Conservation (phyloP, 179 eudicot genomes). For the Vitellaria paradoxa region DNA sequence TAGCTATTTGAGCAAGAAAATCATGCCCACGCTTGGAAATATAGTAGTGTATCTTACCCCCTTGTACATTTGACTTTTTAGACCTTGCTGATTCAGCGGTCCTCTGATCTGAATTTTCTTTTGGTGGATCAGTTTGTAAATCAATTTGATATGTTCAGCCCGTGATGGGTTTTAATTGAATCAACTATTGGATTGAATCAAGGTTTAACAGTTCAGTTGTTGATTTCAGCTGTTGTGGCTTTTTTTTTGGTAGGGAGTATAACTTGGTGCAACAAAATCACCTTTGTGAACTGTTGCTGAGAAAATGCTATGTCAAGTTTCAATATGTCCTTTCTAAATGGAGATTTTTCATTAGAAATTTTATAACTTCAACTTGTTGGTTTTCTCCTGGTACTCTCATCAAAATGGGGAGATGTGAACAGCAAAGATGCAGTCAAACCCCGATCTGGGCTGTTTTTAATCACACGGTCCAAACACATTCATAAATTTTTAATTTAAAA, state of each 20-base stretch:
- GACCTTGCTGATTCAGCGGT: not conserved
- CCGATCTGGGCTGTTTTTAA: too few relatives aligned
- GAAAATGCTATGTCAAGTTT: too few relatives aligned
- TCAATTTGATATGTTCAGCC: not conserved
- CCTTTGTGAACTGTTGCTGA: not conserved
- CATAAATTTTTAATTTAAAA: too few relatives aligned
- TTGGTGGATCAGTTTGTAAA: not conserved
- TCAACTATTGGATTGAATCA: not conserved
- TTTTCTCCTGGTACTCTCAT: too few relatives aligned
- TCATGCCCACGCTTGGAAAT: not conserved
- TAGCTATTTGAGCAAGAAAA: not conserved
- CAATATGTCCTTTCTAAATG: too few relatives aligned
- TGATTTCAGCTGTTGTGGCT: slow-evolving; percentile 1
- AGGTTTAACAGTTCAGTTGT: not conserved
- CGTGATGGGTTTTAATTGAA: not conserved
- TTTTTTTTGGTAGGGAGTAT: not conserved
- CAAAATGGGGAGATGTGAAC: too few relatives aligned
- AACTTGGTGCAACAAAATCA: not conserved
- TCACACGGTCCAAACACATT: too few relatives aligned
- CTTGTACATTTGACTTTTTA: not conserved
- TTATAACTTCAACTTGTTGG: too few relatives aligned
- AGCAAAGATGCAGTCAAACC: too few relatives aligned
- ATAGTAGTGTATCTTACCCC: not conserved
- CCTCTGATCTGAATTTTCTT: not conserved
- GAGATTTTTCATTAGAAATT: too few relatives aligned